Evolutionary conservation across 805 yeast species (phyloP).

Genomic region (Metschnikowia proteae): DNA sequence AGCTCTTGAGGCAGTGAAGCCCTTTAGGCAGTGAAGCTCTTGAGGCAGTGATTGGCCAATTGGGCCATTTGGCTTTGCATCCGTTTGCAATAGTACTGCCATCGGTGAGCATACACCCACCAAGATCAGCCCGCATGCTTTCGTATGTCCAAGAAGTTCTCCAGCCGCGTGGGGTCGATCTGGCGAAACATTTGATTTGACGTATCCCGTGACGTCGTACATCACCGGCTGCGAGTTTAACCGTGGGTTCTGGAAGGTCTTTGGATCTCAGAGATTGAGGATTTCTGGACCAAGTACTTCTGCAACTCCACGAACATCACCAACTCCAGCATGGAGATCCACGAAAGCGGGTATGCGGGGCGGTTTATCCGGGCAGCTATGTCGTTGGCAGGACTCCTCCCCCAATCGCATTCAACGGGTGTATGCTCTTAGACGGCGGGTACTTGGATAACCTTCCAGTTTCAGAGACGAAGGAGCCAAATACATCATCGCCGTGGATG

Average conservation of each 20-base stretch:
- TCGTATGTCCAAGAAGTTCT: slow-evolving; percentile 77
- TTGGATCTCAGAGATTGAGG: slow-evolving; percentile 91
- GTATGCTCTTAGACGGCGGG: slow-evolving; percentile 94
- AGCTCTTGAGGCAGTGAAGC: too few relatives aligned
- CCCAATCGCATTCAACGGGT: slow-evolving; percentile 81
- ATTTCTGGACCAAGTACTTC: slow-evolving; percentile 87
- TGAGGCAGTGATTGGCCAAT: too few relatives aligned
- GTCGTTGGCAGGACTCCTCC: slow-evolving; percentile 93
- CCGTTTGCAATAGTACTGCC: too few relatives aligned
- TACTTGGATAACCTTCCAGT: slow-evolving; percentile 93
- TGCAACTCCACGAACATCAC: slow-evolving; percentile 94
- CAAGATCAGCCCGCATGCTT: too few relatives aligned
- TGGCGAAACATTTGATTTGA: slow-evolving; percentile 89
- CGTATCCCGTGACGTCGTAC: slow-evolving; percentile 91
- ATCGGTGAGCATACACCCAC: too few relatives aligned
- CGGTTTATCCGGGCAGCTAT: slow-evolving; percentile 91
- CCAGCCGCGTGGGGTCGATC: slow-evolving; percentile 72
- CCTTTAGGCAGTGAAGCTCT: too few relatives aligned
- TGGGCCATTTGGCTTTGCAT: too few relatives aligned
- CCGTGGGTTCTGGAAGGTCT: slow-evolving; percentile 94
- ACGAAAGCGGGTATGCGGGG: slow-evolving; percentile 92
- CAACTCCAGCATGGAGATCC: slow-evolving; percentile 92
- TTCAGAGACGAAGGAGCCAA: slow-evolving; percentile 93
- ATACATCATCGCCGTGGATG: slow-evolving; percentile 88
- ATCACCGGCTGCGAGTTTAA: slow-evolving; percentile 97